phyloP scores from a whole-genome alignment of 768 basidiomycete species.

The Galerina sulciceps region DNA sequence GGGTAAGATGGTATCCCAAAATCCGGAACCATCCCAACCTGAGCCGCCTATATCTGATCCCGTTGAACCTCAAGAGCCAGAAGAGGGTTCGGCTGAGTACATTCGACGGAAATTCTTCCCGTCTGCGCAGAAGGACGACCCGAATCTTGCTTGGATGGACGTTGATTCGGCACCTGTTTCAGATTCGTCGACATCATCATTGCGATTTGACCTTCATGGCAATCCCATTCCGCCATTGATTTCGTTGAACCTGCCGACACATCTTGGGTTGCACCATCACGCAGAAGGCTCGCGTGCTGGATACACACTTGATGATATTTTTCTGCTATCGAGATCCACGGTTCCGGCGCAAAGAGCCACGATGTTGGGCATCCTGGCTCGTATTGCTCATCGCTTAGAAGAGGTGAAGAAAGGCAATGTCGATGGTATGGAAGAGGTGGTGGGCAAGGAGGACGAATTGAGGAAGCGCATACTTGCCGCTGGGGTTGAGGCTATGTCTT shows the following conservation, averaged over 20 bases:
- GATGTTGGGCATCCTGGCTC: conserved; percentile 76
- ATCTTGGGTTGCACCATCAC: conserved; percentile 91
- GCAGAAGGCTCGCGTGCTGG: conserved; percentile 80
- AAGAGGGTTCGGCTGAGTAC: conserved; percentile 81
- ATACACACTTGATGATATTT: conserved; percentile 87
- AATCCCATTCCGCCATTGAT: conserved; percentile 60
- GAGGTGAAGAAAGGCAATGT: conserved; percentile 38
- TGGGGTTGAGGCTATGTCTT: conserved; percentile 67
- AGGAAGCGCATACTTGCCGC: conserved; percentile 69
- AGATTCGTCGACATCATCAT: conserved; percentile 39
- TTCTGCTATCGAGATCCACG: conserved; percentile 78
- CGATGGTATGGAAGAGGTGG: conserved; percentile 37
- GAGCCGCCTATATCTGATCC: neutral
- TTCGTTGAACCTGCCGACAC: conserved; percentile 69
- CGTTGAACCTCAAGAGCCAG: conserved; percentile 34
- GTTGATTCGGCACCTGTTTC: conserved; percentile 30
- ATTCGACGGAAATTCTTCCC: conserved; percentile 89
- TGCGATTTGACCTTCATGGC: conserved; percentile 82
- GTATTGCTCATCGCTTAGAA: conserved; percentile 49
- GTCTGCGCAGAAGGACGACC: conserved; percentile 64
- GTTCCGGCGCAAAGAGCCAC: conserved; percentile 83
- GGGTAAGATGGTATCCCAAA: conserved; percentile 26
- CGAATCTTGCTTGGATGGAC: conserved; percentile 83
- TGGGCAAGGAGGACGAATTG: conserved; percentile 47
- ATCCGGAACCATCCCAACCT: neutral